Evolutionary conservation across 129 eudicot genomes (phyloP).

Genomic region (Smallanthus sonchifolius): DNA sequence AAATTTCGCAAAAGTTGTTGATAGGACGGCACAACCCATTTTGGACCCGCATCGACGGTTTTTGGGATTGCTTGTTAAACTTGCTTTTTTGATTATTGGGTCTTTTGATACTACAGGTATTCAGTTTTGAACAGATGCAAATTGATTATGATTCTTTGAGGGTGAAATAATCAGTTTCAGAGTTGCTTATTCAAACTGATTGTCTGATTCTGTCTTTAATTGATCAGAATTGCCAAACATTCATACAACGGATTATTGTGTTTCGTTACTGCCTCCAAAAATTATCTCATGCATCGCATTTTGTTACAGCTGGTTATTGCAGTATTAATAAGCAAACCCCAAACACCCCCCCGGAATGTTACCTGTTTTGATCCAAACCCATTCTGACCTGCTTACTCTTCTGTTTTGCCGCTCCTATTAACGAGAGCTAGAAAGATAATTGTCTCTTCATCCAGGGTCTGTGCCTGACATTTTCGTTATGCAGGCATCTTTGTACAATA

Average conservation of each 20-base stretch:
- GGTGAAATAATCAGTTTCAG: not conserved
- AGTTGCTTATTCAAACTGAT: not conserved
- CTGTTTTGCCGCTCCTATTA: not conserved
- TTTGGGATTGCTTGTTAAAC: not conserved
- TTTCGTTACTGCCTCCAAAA: not conserved
- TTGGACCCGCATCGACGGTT: not conserved
- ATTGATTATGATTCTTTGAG: not conserved
- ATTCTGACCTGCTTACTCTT: not conserved
- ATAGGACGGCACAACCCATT: not conserved
- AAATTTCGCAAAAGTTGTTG: not conserved
- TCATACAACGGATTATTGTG: not conserved
- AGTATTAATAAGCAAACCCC: not conserved
- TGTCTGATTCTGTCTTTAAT: not conserved
- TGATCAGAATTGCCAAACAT: not conserved
- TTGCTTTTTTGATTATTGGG: not conserved
- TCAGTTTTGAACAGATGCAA: not conserved
- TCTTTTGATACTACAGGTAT: not conserved
- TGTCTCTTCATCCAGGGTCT: not conserved
- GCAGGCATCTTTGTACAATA: not conserved
- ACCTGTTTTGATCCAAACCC: not conserved
- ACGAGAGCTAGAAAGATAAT: too few species aligned
- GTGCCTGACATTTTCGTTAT: not conserved
- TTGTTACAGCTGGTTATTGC: constrained; percentile 2
- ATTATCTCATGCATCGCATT: too few species aligned
- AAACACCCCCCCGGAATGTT: not conserved